phyloP scores from a whole-genome alignment of 176 grass and related monocot genomes.

The Thinopyrum elongatum region DNA sequence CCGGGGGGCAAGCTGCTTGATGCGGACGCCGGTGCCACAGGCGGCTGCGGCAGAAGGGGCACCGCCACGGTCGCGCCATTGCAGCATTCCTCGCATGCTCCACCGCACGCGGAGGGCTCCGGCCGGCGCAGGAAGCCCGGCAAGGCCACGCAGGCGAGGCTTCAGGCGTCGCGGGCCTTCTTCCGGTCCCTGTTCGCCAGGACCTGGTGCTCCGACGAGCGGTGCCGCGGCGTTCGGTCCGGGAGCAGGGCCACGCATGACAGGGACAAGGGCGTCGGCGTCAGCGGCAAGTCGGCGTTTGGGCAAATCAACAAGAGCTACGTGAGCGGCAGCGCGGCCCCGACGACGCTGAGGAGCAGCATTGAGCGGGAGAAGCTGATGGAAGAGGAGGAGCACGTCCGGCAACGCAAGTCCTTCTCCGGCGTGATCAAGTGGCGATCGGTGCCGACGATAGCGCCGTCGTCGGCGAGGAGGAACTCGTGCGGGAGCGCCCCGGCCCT shows the following conservation, averaged over 20 bases:
- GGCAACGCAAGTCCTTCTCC: slow-evolving; percentile 59
- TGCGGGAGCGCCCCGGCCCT: not conserved
- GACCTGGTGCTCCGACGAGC: slow-evolving; percentile 41
- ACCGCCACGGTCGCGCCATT: slow-evolving; percentile 35
- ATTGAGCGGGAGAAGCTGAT: slow-evolving; percentile 46
- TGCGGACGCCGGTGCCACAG: not conserved
- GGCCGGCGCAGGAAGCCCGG: slow-evolving; percentile 27
- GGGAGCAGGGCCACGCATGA: not conserved
- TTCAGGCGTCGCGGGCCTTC: slow-evolving; percentile 49
- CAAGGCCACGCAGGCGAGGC: slow-evolving; percentile 24
- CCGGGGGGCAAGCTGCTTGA: slow-evolving; percentile 5
- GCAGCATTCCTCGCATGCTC: slow-evolving; percentile 27
- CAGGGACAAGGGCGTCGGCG: not conserved
- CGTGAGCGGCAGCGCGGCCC: not conserved
- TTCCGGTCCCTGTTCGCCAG: slow-evolving; percentile 53
- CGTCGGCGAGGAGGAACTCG: slow-evolving; percentile 8
- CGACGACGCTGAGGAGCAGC: slow-evolving; percentile 38
- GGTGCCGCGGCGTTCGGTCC: slow-evolving; percentile 14
- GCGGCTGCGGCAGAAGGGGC: slow-evolving; percentile 10
- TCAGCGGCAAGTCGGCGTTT: not conserved
- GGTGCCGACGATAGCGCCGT: not conserved
- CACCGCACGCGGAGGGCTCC: slow-evolving; percentile 16
- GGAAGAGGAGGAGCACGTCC: slow-evolving; percentile 37
- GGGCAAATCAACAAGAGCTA: slow-evolving; percentile 7
- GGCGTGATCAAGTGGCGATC: slow-evolving; percentile 47